Conservation (phyloP, 2,329 filamentous ascomycete genomes). For the Boeremia lycopersici region DNA sequence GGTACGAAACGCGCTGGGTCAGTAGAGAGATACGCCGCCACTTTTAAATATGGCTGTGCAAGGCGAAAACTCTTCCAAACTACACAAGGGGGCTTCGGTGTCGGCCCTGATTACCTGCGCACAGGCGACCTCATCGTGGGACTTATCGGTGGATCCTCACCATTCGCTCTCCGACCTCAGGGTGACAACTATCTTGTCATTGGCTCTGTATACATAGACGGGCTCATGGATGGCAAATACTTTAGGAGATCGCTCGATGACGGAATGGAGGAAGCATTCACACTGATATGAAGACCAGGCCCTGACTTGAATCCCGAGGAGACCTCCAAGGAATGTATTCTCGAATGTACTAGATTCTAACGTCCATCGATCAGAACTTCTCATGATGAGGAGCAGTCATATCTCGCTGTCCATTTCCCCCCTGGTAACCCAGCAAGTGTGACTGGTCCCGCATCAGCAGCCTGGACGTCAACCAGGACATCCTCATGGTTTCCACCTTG, state of each 20-base stretch:
- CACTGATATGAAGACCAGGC: not conserved
- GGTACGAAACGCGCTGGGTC: not conserved
- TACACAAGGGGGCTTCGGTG: not conserved
- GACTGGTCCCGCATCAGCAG: conserved; percentile 18
- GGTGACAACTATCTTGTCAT: not conserved
- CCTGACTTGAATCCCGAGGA: too few relatives aligned
- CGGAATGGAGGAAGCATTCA: not conserved
- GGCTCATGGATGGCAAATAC: not conserved
- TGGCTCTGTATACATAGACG: not conserved
- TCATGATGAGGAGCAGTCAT: conserved; percentile 1
- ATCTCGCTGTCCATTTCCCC: conserved; percentile 29
- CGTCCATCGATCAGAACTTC: too few relatives aligned
- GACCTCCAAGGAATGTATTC: not conserved
- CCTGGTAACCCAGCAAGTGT: conserved; percentile 24
- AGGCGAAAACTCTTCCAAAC: not conserved
- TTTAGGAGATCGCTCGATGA: not conserved
- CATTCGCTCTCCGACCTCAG: not conserved
- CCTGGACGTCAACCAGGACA: conserved; percentile 21
- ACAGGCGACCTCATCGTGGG: not conserved
- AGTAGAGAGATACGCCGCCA: not conserved
- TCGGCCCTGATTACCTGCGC: not conserved
- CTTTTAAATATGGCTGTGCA: not conserved
- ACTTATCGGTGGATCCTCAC: not conserved
- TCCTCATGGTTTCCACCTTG: conserved; percentile 22
- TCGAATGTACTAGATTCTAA: not conserved